Evolutionary conservation across 2,329 filamentous ascomycete genomes (phyloP).

Genomic region (Colletotrichum sojae): DNA sequence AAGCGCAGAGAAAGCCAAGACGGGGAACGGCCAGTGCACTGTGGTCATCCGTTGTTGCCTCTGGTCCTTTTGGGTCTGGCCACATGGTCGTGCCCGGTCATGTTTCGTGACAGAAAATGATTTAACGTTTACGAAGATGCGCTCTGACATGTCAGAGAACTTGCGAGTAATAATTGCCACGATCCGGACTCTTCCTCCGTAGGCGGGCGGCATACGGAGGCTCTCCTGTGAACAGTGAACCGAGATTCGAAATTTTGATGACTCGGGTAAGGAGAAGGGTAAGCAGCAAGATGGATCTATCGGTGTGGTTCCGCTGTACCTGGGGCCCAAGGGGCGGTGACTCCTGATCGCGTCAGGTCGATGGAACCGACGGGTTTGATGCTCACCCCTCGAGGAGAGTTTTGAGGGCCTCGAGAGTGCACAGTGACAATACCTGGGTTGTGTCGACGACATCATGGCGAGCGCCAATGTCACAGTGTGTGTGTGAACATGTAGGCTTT

Average conservation of each 20-base stretch:
- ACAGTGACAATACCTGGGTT: too few relatives aligned
- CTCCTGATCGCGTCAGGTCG: slow-evolving; percentile 26
- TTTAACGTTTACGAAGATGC: slow-evolving; percentile 20
- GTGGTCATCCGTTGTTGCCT: slow-evolving; percentile 17
- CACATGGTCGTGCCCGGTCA: slow-evolving; percentile 20
- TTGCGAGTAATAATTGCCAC: slow-evolving; percentile 28
- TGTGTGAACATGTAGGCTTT: neutral
- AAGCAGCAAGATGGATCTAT: neutral
- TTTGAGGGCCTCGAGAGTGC: neutral
- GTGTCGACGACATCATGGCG: slow-evolving; percentile 6
- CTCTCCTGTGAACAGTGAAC: too few relatives aligned
- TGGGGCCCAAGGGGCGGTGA: slow-evolving; percentile 2
- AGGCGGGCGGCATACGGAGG: too few relatives aligned
- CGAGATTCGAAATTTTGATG: slow-evolving; percentile 3
- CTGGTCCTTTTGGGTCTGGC: neutral
- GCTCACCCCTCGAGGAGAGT: slow-evolving; percentile 8
- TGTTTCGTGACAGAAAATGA: slow-evolving; percentile 30
- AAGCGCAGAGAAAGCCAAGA: slow-evolving; percentile 15
- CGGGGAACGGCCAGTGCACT: slow-evolving; percentile 7
- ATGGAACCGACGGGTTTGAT: slow-evolving; percentile 26
- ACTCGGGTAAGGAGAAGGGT: slow-evolving; percentile 5
- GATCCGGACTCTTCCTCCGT: too few relatives aligned
- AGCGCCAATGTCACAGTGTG: slow-evolving; percentile 4
- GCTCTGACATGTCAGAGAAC: slow-evolving; percentile 28
- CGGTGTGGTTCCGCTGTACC: too few relatives aligned